Conservation (phyloP, 164 flowering plant species). For the Chimonanthus praecox region DNA sequence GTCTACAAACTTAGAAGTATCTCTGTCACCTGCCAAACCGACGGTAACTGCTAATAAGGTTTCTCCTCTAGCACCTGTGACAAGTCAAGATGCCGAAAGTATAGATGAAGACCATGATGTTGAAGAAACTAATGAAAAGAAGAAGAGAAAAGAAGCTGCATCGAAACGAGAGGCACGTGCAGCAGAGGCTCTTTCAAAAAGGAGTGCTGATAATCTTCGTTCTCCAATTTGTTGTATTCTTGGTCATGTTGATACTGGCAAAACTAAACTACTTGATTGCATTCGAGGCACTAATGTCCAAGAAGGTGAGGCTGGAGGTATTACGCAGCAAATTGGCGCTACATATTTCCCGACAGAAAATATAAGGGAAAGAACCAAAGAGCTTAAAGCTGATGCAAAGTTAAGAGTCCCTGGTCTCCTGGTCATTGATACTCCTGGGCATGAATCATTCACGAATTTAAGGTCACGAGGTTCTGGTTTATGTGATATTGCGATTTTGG, state of each 20-base stretch:
- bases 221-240: constrained; percentile 99
- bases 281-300: constrained; percentile 97
- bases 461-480: constrained; percentile 96
- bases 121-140: constrained; percentile 16
- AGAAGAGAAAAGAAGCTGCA: constrained; percentile 31
- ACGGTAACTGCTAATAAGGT: constrained; percentile 21
- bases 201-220: constrained; percentile 57
- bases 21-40: constrained; percentile 20
- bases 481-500: constrained; percentile 97
- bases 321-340: constrained; percentile 98
- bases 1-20: constrained; percentile 21
- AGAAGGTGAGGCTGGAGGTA: constrained; percentile 99
- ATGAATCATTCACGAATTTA: constrained; percentile 88
- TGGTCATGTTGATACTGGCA: constrained; percentile 99
- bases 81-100: constrained; percentile 25
- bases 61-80: constrained; percentile 18
- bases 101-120: constrained; percentile 15
- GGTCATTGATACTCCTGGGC: constrained; percentile 98
- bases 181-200: constrained; percentile 28
- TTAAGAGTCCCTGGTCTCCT: constrained; percentile 88
- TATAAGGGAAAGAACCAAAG: constrained; percentile 89
- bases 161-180: constrained; percentile 23
- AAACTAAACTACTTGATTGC: constrained; percentile 95
- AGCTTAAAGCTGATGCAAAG: constrained; percentile 87
- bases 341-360: constrained; percentile 95